phyloP scores from a whole-genome alignment of 2,329 filamentous ascomycete genomes.

The Penicillium glabrum region DNA sequence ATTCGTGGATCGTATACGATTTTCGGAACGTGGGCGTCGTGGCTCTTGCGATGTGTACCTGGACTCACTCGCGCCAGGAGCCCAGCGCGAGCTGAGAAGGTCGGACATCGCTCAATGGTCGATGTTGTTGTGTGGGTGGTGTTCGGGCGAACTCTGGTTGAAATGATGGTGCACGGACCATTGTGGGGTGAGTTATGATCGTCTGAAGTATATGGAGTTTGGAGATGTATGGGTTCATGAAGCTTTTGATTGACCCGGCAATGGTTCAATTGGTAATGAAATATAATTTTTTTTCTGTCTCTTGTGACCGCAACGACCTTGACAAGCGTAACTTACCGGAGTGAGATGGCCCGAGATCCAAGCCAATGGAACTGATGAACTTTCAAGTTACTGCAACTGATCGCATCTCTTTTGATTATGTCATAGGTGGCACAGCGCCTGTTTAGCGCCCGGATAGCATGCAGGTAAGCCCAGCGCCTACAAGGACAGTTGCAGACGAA shows the following conservation, averaged over 20 bases:
- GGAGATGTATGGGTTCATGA: neutral
- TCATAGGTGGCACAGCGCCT: neutral
- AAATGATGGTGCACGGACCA: constrained; percentile 7
- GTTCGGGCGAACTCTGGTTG: neutral
- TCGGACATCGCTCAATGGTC: constrained; percentile 6
- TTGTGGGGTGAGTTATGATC: neutral
- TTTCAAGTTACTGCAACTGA: too few species aligned
- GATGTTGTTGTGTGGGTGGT: neutral
- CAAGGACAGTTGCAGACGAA: neutral
- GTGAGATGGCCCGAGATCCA: too few species aligned
- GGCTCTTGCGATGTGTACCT: neutral
- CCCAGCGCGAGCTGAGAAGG: constrained; percentile 27
- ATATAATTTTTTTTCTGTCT: too few species aligned
- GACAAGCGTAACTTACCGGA: too few species aligned
- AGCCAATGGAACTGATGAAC: too few species aligned
- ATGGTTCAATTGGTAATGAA: too few species aligned
- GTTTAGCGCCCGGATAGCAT: neutral
- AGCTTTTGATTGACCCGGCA: neutral
- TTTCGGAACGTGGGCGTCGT: constrained; percentile 8
- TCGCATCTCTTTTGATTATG: too few species aligned
- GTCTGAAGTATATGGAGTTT: neutral
- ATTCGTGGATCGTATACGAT: neutral
- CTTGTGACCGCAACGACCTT: too few species aligned
- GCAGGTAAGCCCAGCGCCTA: neutral
- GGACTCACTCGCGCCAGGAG: constrained; percentile 11